Percentiles rank a stretch among this genome's conserved stretches.
Conservation (phyloP, 2,329 filamentous ascomycete genomes). For the Pyrenochaeta sp. region DNA sequence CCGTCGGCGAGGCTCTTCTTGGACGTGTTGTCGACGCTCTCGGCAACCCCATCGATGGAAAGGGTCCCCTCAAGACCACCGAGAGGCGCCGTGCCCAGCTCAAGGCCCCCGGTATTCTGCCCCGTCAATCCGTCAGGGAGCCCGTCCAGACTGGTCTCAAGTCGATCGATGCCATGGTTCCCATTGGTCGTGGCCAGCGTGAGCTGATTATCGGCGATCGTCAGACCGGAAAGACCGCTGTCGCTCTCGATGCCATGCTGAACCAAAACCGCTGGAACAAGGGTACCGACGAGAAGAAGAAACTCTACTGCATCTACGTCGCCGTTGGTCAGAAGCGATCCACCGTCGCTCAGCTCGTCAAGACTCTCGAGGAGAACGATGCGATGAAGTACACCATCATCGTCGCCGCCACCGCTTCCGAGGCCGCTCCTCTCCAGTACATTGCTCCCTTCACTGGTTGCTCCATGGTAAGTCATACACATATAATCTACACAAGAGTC, state of each 20-base stretch:
- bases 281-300: slow-evolving; percentile 87
- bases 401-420: slow-evolving; percentile 95
- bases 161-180: slow-evolving; percentile 99
- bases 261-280: slow-evolving; percentile 99
- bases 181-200: slow-evolving; percentile 99
- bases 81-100: slow-evolving; percentile 96
- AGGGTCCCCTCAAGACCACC: slow-evolving; percentile 93
- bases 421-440: slow-evolving; percentile 91
- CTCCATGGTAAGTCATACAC: slow-evolving; percentile 27
- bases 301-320: slow-evolving; percentile 99
- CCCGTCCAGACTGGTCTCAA: slow-evolving; percentile 99
- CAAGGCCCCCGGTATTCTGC: slow-evolving; percentile 98
- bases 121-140: slow-evolving; percentile 96
- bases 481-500: background rate
- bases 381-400: slow-evolving; percentile 98
- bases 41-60: slow-evolving; percentile 99
- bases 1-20: slow-evolving; percentile 90
- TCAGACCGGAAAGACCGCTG: slow-evolving; percentile 99
- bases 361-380: slow-evolving; percentile 99
- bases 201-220: slow-evolving; percentile 99
- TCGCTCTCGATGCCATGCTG: slow-evolving; percentile 96
- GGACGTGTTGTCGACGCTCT: slow-evolving; percentile 98
- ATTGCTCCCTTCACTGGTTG: slow-evolving; percentile 88
- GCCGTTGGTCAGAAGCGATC: slow-evolving; percentile 99
- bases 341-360: slow-evolving; percentile 98